Evolutionary conservation across 495 filamentous ascomycete genomes (phyloP).

Genomic region (Apodospora peruviana): DNA sequence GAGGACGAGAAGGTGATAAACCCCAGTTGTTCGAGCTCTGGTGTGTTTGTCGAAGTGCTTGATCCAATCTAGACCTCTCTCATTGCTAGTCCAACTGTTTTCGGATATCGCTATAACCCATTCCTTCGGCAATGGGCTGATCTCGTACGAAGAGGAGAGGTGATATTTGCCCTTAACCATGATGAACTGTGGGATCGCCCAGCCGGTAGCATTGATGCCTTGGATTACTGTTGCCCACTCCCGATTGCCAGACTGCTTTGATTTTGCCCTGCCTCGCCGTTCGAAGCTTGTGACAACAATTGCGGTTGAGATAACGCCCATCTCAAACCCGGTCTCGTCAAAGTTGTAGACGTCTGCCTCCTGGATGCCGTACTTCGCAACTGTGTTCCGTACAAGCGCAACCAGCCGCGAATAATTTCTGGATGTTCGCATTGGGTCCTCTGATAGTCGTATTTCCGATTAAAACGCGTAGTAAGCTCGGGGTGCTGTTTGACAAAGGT

Average conservation of each 20-base stretch:
- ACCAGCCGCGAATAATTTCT: neutral
- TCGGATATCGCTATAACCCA: conserved; percentile 2
- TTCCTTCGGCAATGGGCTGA: conserved; percentile 2
- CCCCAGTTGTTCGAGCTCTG: neutral
- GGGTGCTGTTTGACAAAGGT: neutral
- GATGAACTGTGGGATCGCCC: neutral
- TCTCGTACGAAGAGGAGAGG: conserved; percentile 8
- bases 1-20: conserved; percentile 1
- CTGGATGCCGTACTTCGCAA: neutral
- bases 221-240: neutral
- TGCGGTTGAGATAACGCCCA: neutral
- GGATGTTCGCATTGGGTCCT: neutral
- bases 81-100: neutral
- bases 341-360: neutral
- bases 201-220: neutral
- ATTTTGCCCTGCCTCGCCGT: neutral
- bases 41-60: neutral
- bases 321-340: neutral
- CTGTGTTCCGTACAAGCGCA: neutral
- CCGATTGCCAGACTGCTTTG: conserved; percentile 2
- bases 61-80: neutral
- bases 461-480: neutral
- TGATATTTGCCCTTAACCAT: neutral
- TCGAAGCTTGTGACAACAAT: neutral
- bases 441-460: neutral